Base-by-base conservation (phyloP, 352 stramenopile genomes). In the Phytophthora colocasiae region DNA sequence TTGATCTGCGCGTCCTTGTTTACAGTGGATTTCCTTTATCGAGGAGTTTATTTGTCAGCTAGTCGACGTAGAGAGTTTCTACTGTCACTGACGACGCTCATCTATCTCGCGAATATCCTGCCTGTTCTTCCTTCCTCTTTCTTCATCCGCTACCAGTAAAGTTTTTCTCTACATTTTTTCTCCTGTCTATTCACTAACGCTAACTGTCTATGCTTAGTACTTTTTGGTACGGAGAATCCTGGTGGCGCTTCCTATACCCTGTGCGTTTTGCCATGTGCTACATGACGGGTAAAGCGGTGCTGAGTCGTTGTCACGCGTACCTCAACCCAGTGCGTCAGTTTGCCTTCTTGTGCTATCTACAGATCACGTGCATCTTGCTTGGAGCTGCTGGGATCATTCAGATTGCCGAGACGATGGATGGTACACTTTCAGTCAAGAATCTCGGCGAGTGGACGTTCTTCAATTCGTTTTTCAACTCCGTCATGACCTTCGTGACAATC, bases 381-480 rank as follows among this genome's bases (percentile, higher is more conserved):
- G 81, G 80, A 31, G 86, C 87, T 15, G 87, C 85, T 31, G 86
- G 87, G 15, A 82, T 96, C 64, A 94, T 96, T 55, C 87, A 96
- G 58, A 87, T 95, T 41, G 85, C 87, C 11, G 87, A 95, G 71
- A 95, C 87, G 2, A 90, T 89, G 65, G 82, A 91, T 58, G 77
- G 65, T 6, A 75, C 57, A 4, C 63, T 70, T 41, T 75, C 58
- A 38, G 77, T 81, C 8, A 91, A 87, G 29, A 76, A 89, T 26
- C 66, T 77, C 4, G 87, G 87, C 38, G 86, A 96, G 48, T 96
- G 87, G 87, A 96, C 87, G 2, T 96, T 93, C 52, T 96, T 96
- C 73, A 94, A 94, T 58, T 76, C 87, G 22, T 93, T 92, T 46
- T 96, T 96, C 78, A 96, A 96, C 54, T 96, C 87, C 19, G 80